Percentiles rank a stretch among this genome's conserved stretches.
These are phyloP conservation scores for Penicillium cinerascens DNA, from an alignment of 495 filamentous ascomycete species.

Conservation along the genomic window DNA sequence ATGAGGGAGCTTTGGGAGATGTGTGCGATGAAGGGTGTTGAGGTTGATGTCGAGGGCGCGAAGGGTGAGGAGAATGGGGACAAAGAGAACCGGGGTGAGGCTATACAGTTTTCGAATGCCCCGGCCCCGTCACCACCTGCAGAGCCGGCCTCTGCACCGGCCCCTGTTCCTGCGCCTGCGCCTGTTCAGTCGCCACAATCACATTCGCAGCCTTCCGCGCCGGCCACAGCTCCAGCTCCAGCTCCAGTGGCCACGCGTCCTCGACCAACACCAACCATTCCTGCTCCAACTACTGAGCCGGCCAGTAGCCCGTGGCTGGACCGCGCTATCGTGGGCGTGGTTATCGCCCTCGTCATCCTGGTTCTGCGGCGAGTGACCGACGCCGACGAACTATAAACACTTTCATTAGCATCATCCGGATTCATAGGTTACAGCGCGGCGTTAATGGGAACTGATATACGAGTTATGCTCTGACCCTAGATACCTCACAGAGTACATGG, in stretches of 20 bases:
- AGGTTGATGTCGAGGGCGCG: constrained; percentile 39
- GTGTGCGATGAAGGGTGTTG: constrained; percentile 50
- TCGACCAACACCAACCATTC: neutral
- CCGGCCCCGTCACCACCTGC: neutral
- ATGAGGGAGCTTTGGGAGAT: constrained; percentile 61
- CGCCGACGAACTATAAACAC: constrained; percentile 24
- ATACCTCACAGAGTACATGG: neutral
- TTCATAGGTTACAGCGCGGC: constrained; percentile 1
- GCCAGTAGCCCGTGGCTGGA: constrained; percentile 51
- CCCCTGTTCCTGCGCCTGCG: neutral
- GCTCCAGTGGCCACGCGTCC: neutral
- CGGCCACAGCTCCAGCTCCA: neutral
- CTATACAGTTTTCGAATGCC: neutral
- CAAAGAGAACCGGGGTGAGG: constrained; percentile 15
- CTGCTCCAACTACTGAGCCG: constrained; percentile 6
- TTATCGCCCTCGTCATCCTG: constrained; percentile 46
- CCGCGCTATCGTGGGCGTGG: constrained; percentile 52
- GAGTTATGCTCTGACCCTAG: too few species aligned
- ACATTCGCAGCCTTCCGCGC: neutral
- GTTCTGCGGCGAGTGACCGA: constrained; percentile 37
- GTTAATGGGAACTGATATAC: constrained; percentile 9
- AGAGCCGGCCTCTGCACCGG: neutral
- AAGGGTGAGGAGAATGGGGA: constrained; percentile 40
- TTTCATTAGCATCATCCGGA: neutral
- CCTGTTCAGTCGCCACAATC: neutral